Evolutionary conservation across 2,329 filamentous ascomycete genomes (phyloP).

Genomic region (Phialophora expanda): DNA sequence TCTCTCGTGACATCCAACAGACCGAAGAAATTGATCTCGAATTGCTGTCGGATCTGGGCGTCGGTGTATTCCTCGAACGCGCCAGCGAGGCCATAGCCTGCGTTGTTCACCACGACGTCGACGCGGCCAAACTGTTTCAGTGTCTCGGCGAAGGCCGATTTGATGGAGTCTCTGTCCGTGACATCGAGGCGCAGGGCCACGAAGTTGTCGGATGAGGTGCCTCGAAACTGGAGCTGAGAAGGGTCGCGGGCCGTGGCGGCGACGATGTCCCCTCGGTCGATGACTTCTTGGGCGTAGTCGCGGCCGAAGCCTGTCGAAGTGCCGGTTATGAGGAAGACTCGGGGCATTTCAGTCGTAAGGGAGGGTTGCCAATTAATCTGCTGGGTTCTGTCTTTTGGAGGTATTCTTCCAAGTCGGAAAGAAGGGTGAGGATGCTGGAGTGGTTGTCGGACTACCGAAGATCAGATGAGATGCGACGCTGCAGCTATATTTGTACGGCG

Average conservation of each 20-base stretch:
- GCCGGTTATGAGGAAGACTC: slow-evolving; percentile 50
- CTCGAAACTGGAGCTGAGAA: slow-evolving; percentile 28
- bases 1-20: slow-evolving; percentile 57
- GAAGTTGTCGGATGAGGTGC: slow-evolving; percentile 48
- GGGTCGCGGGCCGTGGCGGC: slow-evolving; percentile 52
- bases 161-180: slow-evolving; percentile 50
- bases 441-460: too few relatives aligned
- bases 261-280: slow-evolving; percentile 49
- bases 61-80: slow-evolving; percentile 60
- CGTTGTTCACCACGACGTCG: slow-evolving; percentile 67
- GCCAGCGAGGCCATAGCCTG: slow-evolving; percentile 62
- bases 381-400: neutral
- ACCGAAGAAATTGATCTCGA: slow-evolving; percentile 67
- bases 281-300: slow-evolving; percentile 47
- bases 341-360: slow-evolving; percentile 18
- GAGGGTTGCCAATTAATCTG: neutral
- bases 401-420: too few relatives aligned
- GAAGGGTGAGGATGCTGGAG: too few relatives aligned
- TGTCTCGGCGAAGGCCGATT: slow-evolving; percentile 50
- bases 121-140: slow-evolving; percentile 59
- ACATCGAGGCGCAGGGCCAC: slow-evolving; percentile 61
- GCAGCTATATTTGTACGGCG: too few relatives aligned
- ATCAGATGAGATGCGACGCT: too few relatives aligned
- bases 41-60: slow-evolving; percentile 57
- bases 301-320: slow-evolving; percentile 54